Evolutionary conservation across 148 eudicot genomes (phyloP).

Genomic region (Rhododendron molle): DNA sequence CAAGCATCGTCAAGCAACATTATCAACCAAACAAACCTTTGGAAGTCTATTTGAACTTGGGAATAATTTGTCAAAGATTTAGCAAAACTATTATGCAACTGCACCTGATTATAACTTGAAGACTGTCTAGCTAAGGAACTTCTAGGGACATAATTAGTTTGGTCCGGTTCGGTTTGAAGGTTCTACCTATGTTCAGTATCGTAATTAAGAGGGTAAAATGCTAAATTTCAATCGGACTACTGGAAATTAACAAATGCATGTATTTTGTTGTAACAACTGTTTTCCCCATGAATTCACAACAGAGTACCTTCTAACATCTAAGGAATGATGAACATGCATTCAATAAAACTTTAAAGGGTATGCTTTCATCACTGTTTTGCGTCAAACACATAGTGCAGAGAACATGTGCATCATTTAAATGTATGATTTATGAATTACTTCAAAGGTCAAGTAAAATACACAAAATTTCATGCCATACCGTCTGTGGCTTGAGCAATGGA

Average conservation of each 20-base stretch:
- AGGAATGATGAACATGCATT: background rate
- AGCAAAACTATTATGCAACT: background rate
- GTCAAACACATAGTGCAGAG: background rate
- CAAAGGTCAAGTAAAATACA: background rate
- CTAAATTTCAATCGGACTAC: background rate
- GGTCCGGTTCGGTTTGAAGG: background rate
- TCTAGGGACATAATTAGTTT: background rate
- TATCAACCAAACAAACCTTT: conserved; percentile 44
- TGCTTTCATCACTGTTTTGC: background rate
- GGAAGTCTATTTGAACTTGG: conserved; percentile 75
- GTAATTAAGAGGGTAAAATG: background rate
- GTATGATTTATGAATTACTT: background rate
- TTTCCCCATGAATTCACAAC: background rate
- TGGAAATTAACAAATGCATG: background rate
- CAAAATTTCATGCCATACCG: conserved; percentile 37
- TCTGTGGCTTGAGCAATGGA: conserved; percentile 50
- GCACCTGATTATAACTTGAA: background rate
- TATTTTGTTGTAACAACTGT: background rate
- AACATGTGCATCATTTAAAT: background rate
- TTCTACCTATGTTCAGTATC: background rate
- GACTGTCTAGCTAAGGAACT: background rate
- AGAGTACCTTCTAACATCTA: background rate
- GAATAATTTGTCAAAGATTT: background rate
- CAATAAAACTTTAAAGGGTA: background rate
- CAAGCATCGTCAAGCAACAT: background rate